phyloP scores from a whole-genome alignment of 129 eudicot genomes.

The Silybum marianum region DNA sequence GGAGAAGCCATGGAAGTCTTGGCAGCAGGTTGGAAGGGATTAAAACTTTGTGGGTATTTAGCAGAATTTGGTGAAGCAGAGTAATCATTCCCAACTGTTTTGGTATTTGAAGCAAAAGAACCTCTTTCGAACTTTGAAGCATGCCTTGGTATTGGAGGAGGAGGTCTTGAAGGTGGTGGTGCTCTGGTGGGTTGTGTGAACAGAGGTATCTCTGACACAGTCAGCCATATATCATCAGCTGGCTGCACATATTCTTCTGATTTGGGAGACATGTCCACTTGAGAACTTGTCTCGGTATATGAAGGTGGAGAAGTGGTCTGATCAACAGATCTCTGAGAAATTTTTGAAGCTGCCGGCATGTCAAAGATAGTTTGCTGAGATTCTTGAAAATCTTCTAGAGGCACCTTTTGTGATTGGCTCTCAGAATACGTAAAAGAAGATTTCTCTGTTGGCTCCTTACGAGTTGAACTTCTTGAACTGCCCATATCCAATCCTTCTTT shows the following conservation, averaged over 20 bases:
- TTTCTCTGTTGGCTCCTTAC: constrained; percentile 51
- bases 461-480: constrained; percentile 42
- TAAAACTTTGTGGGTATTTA: constrained; percentile 59
- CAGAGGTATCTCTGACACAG: constrained; percentile 92
- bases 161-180: constrained; percentile 98
- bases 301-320: constrained; percentile 65
- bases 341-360: constrained; percentile 54
- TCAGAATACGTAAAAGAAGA: constrained; percentile 53
- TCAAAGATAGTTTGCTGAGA: constrained; percentile 67
- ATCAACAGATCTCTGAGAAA: constrained; percentile 45
- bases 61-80: constrained; percentile 48
- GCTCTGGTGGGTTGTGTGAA: constrained; percentile 87
- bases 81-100: constrained; percentile 50
- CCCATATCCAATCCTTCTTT: constrained; percentile 40
- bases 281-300: constrained; percentile 53
- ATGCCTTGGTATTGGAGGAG: constrained; percentile 82
- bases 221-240: constrained; percentile 82
- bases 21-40: constrained; percentile 42
- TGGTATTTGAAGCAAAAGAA: constrained; percentile 46
- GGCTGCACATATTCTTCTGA: constrained; percentile 52
- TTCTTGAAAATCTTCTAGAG: constrained; percentile 58
- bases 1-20: constrained; percentile 55
- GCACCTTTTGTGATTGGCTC: constrained; percentile 53
- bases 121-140: constrained; percentile 58
- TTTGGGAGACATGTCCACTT: constrained; percentile 52